These are phyloP conservation scores for Hordeum pubiflorum DNA, from an alignment of 202 grass and related monocot genomes.

Conservation along the genomic window DNA sequence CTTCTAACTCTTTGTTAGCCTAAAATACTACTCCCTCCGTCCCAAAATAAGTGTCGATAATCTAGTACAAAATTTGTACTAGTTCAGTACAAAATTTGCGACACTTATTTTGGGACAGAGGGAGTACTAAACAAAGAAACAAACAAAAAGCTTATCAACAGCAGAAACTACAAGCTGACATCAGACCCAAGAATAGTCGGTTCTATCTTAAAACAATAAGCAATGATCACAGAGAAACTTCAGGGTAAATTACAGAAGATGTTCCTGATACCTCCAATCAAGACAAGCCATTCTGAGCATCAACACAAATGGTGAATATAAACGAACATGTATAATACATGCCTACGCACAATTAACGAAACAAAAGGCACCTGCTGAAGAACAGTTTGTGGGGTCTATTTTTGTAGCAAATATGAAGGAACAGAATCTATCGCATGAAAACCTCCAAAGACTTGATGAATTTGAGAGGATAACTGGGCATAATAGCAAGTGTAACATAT, in stretches of 20 bases:
- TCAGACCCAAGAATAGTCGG: no score
- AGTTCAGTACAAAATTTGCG: no score
- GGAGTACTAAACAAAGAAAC: no score
- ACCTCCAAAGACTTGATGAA: not conserved
- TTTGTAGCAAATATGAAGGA: not conserved
- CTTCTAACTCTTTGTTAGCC: no score
- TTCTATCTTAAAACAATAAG: not conserved
- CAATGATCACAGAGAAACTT: not conserved
- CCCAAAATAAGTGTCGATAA: no score
- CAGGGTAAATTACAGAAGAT: not conserved
- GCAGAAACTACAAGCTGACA: no score
- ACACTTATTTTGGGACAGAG: no score
- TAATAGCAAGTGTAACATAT: conserved; percentile 13
- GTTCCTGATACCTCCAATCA: not conserved
- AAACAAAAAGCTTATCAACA: no score
- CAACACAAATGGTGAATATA: not conserved
- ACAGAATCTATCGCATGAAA: not conserved
- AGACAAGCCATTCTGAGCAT: not conserved
- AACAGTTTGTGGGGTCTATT: not conserved
- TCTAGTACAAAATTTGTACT: no score
- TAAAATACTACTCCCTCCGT: no score
- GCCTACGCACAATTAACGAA: not conserved
- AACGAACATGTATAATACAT: not conserved
- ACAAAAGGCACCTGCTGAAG: not conserved
- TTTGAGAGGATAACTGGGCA: not conserved